Percentiles rank a stretch among this genome's conserved stretches.
These are phyloP conservation scores for Mallotus nudiflorus DNA, from an alignment of 345 rosid genomes.

Conservation along the genomic window DNA sequence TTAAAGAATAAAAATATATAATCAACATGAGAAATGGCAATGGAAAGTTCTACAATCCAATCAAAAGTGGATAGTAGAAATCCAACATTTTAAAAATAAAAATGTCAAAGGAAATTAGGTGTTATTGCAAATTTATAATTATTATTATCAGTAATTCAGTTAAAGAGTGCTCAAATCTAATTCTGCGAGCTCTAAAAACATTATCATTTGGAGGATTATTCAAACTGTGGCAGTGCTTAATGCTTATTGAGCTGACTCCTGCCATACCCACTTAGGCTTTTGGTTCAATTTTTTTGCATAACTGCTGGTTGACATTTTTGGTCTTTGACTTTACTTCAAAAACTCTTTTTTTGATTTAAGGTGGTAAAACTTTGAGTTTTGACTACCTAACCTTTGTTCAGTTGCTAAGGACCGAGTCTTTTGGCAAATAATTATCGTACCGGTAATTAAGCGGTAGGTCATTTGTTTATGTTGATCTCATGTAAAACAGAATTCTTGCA, in stretches of 20 bases:
- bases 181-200: conserved; percentile 4
- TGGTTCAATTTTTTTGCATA: conserved; percentile 1
- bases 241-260: conserved; percentile 27
- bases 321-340: conserved; percentile 1
- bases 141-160: neutral
- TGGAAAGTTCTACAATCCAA: conserved; percentile 9
- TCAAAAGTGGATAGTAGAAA: neutral
- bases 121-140: conserved; percentile 25
- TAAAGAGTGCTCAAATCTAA: conserved; percentile 21
- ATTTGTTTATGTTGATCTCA: neutral
- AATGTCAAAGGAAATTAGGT: conserved; percentile 47
- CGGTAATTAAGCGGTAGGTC: conserved; percentile 10
- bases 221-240: conserved; percentile 15
- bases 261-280: conserved; percentile 27
- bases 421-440: neutral
- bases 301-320: conserved; percentile 5
- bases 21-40: too few relatives aligned
- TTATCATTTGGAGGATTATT: conserved; percentile 12
- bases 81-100: neutral
- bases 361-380: conserved; percentile 15
- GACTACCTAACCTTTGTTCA: conserved; percentile 10
- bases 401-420: conserved; percentile 1
- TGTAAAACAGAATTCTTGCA: too few relatives aligned
- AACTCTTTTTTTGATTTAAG: neutral
- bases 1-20: too few relatives aligned